Evolutionary conservation across 2,329 filamentous ascomycete genomes (phyloP).

Genomic region (Magnaporthiopsis poae): DNA sequence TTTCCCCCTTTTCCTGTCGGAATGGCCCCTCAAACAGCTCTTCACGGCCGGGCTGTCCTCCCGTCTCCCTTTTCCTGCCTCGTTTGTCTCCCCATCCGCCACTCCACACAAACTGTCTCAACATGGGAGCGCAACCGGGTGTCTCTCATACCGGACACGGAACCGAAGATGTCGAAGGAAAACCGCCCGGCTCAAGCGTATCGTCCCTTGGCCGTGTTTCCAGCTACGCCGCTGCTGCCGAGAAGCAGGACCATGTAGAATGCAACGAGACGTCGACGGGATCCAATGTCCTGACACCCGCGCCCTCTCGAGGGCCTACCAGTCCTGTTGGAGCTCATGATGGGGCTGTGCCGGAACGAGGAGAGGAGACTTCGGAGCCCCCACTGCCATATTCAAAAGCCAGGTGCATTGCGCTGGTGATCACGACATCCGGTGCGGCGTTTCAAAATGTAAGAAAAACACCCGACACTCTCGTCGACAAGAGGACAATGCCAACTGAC

Average conservation of each 20-base stretch:
- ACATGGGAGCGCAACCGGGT: neutral
- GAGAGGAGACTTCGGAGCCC: neutral
- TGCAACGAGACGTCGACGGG: neutral
- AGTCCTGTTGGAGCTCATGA: neutral
- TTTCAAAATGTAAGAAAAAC: conserved; percentile 39
- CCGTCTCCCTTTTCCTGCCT: neutral
- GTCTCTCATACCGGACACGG: neutral
- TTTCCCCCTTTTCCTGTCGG: neutral
- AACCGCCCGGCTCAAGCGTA: neutral
- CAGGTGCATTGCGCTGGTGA: conserved; percentile 44
- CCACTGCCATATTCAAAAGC: conserved; percentile 30
- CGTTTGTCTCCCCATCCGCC: neutral
- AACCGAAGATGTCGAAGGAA: neutral
- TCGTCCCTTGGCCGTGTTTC: neutral
- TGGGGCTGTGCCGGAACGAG: neutral
- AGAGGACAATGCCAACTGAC: neutral
- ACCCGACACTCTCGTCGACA: neutral
- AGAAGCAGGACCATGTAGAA: neutral
- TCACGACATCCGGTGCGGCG: conserved; percentile 43
- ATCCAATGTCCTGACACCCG: neutral
- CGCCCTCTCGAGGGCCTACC: neutral
- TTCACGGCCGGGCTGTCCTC: neutral
- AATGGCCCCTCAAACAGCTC: neutral
- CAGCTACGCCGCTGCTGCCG: neutral
- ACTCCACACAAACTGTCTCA: neutral